Conservation (phyloP, 306 rosid genomes). For the Cucurbita pepo region DNA sequence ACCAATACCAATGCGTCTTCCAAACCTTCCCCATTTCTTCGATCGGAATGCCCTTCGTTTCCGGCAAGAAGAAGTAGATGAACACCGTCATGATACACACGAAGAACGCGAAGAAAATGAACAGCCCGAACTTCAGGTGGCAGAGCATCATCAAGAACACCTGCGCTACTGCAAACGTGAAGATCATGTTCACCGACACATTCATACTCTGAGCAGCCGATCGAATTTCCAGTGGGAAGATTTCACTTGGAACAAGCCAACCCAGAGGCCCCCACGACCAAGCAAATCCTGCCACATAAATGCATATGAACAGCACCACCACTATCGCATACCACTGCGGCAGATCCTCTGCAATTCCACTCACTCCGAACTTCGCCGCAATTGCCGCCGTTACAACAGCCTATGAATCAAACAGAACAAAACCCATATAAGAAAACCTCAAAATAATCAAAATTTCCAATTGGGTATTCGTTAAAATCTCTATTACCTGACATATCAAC, state of each 20-base stretch:
- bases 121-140: constrained; percentile 75
- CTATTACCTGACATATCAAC: constrained; percentile 67
- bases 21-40: constrained; percentile 75
- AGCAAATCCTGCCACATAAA: constrained; percentile 73
- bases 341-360: constrained; percentile 45
- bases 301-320: constrained; percentile 81
- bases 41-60: constrained; percentile 78
- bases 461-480: background rate
- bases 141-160: constrained; percentile 64
- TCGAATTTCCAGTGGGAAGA: constrained; percentile 78
- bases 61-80: constrained; percentile 49
- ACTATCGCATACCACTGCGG: constrained; percentile 85
- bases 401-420: constrained; percentile 10
- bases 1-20: constrained; percentile 74
- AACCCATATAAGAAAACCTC: background rate
- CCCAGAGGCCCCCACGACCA: constrained; percentile 99
- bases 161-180: constrained; percentile 70
- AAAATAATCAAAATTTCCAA: background rate
- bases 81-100: constrained; percentile 50
- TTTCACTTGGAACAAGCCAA: constrained; percentile 92
- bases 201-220: constrained; percentile 88
- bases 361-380: constrained; percentile 61
- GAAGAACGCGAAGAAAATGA: constrained; percentile 71
- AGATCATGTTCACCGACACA: constrained; percentile 78
- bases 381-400: constrained; percentile 43